phyloP scores from a whole-genome alignment of 495 filamentous ascomycete species.

The Cryomyces antarcticus region DNA sequence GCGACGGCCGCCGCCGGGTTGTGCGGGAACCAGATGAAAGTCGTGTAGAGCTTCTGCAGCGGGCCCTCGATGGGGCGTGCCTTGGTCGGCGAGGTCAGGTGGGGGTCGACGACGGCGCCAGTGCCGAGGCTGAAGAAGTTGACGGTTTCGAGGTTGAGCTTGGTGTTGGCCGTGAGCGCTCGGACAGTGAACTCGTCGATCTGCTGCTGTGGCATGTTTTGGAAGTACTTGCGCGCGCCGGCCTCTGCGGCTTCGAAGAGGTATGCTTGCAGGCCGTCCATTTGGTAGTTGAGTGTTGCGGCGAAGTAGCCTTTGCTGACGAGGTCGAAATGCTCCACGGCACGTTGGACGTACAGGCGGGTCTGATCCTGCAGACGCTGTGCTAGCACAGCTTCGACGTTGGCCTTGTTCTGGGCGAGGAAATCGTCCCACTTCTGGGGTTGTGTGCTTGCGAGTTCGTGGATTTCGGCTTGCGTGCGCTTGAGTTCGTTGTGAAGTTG shows the following conservation, averaged over 20 bases:
- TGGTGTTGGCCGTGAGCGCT: background rate
- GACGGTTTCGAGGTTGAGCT: background rate
- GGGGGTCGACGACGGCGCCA: constrained; percentile 13
- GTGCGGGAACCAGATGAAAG: background rate
- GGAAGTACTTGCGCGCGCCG: background rate
- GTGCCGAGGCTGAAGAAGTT: constrained; percentile 17
- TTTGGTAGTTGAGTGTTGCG: background rate
- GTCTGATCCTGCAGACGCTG: background rate
- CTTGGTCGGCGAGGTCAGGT: constrained; percentile 12
- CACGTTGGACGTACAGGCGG: background rate
- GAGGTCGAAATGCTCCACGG: background rate
- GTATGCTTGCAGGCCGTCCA: too few species aligned
- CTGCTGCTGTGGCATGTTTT: background rate
- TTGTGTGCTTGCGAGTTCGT: background rate
- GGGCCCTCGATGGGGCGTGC: background rate
- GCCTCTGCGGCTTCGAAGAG: background rate
- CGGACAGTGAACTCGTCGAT: background rate
- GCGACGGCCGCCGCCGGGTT: constrained; percentile 14
- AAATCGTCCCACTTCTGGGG: constrained; percentile 4
- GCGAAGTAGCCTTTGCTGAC: background rate
- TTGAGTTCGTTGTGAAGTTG: constrained; percentile 1
- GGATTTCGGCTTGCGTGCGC: constrained; percentile 7
- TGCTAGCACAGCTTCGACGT: background rate
- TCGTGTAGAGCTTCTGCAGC: background rate
- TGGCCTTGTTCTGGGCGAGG: background rate